Evolutionary conservation across 1,139 yeast species (phyloP), one percentile per base, ranked within the genome.

Genomic region (Candida sojae): DNA sequence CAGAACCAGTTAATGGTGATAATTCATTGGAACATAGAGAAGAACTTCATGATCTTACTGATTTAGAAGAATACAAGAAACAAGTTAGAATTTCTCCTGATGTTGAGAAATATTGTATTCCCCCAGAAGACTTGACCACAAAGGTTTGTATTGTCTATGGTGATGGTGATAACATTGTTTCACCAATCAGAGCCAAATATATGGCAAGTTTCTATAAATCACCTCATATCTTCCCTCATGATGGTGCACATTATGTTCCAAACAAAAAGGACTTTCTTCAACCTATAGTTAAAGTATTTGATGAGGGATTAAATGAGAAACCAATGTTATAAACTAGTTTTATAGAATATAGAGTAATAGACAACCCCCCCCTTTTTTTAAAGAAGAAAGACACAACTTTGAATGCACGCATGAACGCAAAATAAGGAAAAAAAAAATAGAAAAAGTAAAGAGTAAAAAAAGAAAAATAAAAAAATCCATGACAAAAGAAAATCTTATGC

Each of bases 221-320:
- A 9, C 58, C 62, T 4, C 53, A 48, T 21, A 49, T 50, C 9
- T 58, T 68, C 41, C 59, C 54, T 45, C 75, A 70, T 48, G 74
- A 68, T 7, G 78, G 77, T 1, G 75, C 72, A 1, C 80, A 75
- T 53, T 64, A 60, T 55, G 57, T 74, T 31, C 79, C 57, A 11
- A 54, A 54, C 44, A 62, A 60, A 52, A 61, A 61, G 48, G 62
- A 58, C 33, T 66, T 69, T 49, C 53, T 68, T 39, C 49, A 49
- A 10, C 70, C 70, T 5, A 56, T 71, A 3, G 58, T 70, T 17
- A 67, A 63, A 9, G 45, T 51, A 11, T 56, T 70, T 46, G 57
- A 57, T 45, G 59, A 52, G 13, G 56, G 52, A 4, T 49, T 61
- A 21, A 58, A 55, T 31, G 48, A 44, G n/a, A 51, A 47, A 32